These are phyloP conservation scores for Candida morakotiae DNA, from an alignment of 805 yeast species.

Conservation along the genomic window DNA sequence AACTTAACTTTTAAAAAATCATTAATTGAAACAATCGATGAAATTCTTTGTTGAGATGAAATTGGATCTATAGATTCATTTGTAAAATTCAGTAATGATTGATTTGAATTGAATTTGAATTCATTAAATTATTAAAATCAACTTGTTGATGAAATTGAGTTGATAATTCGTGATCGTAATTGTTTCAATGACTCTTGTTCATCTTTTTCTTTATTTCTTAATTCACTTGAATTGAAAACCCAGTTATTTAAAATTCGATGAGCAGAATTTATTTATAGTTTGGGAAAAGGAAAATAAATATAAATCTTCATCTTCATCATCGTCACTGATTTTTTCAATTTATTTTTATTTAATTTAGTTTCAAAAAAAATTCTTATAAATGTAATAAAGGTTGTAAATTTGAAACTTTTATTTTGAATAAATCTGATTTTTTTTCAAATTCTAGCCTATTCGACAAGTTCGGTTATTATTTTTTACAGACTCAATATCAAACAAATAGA, in stretches of 20 bases:
- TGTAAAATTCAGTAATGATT: neutral
- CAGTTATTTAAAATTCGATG: constrained; percentile 18
- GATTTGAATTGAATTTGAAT: neutral
- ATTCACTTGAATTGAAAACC: constrained; percentile 17
- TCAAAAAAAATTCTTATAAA: constrained; percentile 22
- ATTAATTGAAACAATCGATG: constrained; percentile 4
- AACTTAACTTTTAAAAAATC: constrained; percentile 8
- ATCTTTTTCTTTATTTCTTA: constrained; percentile 2
- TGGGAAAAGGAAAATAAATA: constrained; percentile 22
- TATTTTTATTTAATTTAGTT: constrained; percentile 11
- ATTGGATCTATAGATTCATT: neutral
- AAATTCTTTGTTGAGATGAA: constrained; percentile 4
- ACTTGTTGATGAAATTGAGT: neutral
- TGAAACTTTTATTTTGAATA: constrained; percentile 20
- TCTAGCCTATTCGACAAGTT: too few species aligned
- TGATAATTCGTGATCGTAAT: neutral
- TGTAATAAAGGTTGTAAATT: constrained; percentile 31
- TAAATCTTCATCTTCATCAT: constrained; percentile 6
- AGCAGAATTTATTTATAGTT: constrained; percentile 24
- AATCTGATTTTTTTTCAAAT: constrained; percentile 6
- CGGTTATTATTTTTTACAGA: too few species aligned
- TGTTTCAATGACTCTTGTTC: neutral
- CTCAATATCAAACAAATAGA: too few species aligned
- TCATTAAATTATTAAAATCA: neutral
- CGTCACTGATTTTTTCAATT: constrained; percentile 7